phyloP scores from a whole-genome alignment of 345 rosid species.

The Citrus mangshanensis region DNA sequence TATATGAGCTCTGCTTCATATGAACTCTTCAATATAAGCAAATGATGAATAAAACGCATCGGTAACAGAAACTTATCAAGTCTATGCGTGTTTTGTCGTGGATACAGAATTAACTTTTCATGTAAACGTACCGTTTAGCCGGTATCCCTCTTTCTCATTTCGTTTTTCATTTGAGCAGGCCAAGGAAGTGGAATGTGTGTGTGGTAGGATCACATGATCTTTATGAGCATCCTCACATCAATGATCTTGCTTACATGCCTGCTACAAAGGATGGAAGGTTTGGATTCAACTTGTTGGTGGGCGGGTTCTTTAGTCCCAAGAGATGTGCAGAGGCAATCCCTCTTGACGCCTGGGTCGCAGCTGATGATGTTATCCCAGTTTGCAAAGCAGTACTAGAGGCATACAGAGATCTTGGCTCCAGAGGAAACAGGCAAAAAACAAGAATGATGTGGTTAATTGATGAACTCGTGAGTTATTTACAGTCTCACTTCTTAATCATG shows the following conservation, averaged over 20 bases:
- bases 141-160: no score
- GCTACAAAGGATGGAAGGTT: constrained; percentile 69
- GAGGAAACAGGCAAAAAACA: constrained; percentile 89
- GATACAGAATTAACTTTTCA: no score
- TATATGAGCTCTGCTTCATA: no score
- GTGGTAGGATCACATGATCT: constrained; percentile 95
- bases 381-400: constrained; percentile 86
- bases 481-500: background rate
- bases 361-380: constrained; percentile 63
- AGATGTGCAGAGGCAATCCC: constrained; percentile 90
- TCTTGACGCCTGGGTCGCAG: constrained; percentile 92
- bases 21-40: no score
- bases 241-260: constrained; percentile 97
- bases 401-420: constrained; percentile 78
- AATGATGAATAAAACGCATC: no score
- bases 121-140: no score
- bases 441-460: constrained; percentile 99
- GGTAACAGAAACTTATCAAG: no score
- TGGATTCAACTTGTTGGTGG: constrained; percentile 88
- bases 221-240: constrained; percentile 96
- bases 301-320: constrained; percentile 93
- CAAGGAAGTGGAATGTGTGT: constrained; percentile 97
- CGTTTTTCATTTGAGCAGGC: constrained; percentile 39
- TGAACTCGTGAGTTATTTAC: constrained; percentile 65
- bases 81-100: no score